These are phyloP conservation scores for Amauroascus niger DNA, from an alignment of 2,329 filamentous ascomycete genomes.

Conservation along the genomic window DNA sequence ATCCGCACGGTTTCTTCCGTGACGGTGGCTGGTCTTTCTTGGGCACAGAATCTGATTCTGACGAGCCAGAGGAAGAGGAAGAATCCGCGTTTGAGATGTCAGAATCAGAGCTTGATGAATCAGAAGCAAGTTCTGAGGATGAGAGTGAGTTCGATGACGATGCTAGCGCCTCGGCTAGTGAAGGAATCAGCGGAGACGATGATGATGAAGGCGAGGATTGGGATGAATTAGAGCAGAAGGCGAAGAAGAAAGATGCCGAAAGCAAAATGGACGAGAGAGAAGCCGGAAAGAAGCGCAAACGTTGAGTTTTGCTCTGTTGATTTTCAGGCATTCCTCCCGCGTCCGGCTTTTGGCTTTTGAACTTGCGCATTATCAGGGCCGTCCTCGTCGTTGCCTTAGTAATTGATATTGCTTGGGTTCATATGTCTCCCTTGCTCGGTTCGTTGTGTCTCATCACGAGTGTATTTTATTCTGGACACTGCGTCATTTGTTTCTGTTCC, in stretches of 20 bases:
- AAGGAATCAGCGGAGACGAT: conserved; percentile 47
- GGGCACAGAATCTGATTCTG: conserved; percentile 75
- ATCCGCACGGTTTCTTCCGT: conserved; percentile 88
- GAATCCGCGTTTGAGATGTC: conserved; percentile 88
- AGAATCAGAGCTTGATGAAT: conserved; percentile 64
- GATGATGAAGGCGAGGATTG: conserved; percentile 81
- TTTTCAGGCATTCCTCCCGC: neutral
- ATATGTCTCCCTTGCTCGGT: neutral
- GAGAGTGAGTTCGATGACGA: conserved; percentile 92
- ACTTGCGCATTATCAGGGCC: neutral
- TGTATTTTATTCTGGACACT: conserved; percentile 1
- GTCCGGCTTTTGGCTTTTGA: neutral
- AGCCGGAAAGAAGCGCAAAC: conserved; percentile 64
- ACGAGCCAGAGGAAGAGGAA: conserved; percentile 65
- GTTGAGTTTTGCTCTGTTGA: conserved; percentile 23
- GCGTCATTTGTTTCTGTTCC: neutral
- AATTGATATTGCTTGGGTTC: neutral
- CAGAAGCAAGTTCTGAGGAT: conserved; percentile 72
- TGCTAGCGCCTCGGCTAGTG: conserved; percentile 64
- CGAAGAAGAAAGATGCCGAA: conserved; percentile 53
- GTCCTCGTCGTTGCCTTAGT: neutral
- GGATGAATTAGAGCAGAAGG: conserved; percentile 91
- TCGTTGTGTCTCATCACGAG: neutral
- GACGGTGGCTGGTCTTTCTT: conserved; percentile 96
- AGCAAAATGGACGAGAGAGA: conserved; percentile 47